Evolutionary conservation across 345 rosid genomes (phyloP).

Genomic region (Sonneratia alba): DNA sequence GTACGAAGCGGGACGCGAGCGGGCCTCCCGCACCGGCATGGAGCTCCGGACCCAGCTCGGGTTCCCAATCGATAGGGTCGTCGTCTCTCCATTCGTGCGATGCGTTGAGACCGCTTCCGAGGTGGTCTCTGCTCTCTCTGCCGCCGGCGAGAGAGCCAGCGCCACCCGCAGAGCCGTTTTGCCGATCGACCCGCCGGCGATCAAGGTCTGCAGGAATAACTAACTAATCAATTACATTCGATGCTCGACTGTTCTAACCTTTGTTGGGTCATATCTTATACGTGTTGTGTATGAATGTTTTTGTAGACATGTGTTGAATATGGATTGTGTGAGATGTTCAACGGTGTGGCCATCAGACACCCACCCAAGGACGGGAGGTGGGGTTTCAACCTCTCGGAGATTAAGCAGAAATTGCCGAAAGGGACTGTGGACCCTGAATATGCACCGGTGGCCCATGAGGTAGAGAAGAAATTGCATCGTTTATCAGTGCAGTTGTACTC

Average conservation of each 20-base stretch:
- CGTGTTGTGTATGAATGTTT: not conserved
- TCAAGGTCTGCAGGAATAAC: conserved; percentile 39
- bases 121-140: conserved; percentile 44
- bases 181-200: conserved; percentile 39
- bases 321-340: conserved; percentile 79
- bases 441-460: conserved; percentile 46
- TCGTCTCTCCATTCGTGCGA: conserved; percentile 80
- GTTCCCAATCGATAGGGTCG: conserved; percentile 70
- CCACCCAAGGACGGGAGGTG: conserved; percentile 63
- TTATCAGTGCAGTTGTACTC: no score
- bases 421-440: conserved; percentile 55
- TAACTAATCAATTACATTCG: no score
- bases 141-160: conserved; percentile 22
- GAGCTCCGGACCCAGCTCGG: conserved; percentile 34
- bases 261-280: not conserved
- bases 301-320: conserved; percentile 57
- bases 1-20: conserved; percentile 28
- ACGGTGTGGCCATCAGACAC: conserved; percentile 38
- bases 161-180: conserved; percentile 17
- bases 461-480: conserved; percentile 1
- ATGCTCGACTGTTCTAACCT: no score
- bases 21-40: conserved; percentile 45
- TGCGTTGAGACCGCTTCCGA: conserved; percentile 71
- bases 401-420: conserved; percentile 48
- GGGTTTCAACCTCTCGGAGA: conserved; percentile 39